A percentile compares a stretch with the other conserved stretches of the same genome.
phyloP scores from a whole-genome alignment of 2,329 filamentous ascomycete genomes.

The Tolypocladium guangdongense region DNA sequence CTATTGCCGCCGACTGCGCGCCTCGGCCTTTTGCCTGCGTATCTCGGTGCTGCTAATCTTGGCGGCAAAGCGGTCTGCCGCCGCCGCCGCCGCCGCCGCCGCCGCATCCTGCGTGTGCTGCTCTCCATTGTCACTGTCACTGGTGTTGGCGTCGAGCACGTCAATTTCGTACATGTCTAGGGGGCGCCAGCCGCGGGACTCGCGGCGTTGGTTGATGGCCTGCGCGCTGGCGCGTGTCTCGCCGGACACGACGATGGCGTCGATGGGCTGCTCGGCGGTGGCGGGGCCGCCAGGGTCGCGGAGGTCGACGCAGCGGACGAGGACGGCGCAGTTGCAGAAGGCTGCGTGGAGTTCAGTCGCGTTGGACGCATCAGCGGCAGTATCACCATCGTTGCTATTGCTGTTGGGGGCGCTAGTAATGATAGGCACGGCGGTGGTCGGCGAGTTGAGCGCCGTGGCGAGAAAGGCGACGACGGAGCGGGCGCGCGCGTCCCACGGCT shows the following conservation, averaged over 20 bases:
- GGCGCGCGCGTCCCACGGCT: slow-evolving; percentile 70
- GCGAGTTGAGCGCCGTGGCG: slow-evolving; percentile 44
- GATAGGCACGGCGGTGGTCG: slow-evolving; percentile 14
- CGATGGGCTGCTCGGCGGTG: slow-evolving; percentile 67
- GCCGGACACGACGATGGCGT: slow-evolving; percentile 73
- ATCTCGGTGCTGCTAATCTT: slow-evolving; percentile 94
- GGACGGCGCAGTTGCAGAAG: slow-evolving; percentile 49
- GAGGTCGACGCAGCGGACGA: slow-evolving; percentile 72
- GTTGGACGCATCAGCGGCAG: background rate
- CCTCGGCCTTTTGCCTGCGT: slow-evolving; percentile 36
- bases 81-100: too few species aligned
- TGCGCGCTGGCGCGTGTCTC: slow-evolving; percentile 78
- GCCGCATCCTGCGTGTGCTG: too few species aligned
- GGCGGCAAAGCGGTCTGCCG: slow-evolving; percentile 54
- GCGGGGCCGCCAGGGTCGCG: slow-evolving; percentile 86
- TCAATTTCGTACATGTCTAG: slow-evolving; percentile 83
- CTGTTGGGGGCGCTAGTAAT: background rate
- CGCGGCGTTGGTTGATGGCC: slow-evolving; percentile 76
- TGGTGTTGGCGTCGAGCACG: slow-evolving; percentile 61
- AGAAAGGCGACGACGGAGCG: slow-evolving; percentile 62
- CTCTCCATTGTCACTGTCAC: too few species aligned
- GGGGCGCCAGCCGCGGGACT: slow-evolving; percentile 61
- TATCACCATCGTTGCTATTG: background rate
- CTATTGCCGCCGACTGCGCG: slow-evolving; percentile 3
- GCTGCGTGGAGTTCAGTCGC: slow-evolving; percentile 27